Evolutionary conservation across 352 stramenopile genomes (phyloP), one percentile per base, ranked within the genome.

Genomic region (Phytophthora ramorum): DNA sequence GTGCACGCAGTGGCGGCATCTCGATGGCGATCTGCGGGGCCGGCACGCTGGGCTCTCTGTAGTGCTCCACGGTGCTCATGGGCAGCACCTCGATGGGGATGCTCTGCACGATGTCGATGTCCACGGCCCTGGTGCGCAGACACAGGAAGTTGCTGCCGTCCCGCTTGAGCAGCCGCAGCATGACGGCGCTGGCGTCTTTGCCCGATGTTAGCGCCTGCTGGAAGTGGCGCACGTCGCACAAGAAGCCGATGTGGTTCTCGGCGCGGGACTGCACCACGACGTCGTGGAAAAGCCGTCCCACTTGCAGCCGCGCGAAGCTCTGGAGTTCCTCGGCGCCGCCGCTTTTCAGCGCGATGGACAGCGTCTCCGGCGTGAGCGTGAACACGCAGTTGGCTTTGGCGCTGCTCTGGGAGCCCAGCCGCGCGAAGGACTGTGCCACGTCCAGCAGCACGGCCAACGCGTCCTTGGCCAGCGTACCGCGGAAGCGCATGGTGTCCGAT

Each of bases 31-130:
- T 89, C 55, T 92, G 83, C 13, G 87, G 87, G 4, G 83, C 78
- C 0, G 87, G 81, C 6, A 95, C 76, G 67, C 81, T 87, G n/a
- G 87, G 87, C 46, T 95, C 87, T 51, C 73, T 72, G 58, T 89
- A 92, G 59, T 91, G 85, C 48, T 90, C 80, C 13, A 89, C 80
- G 2, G 76, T 79, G 51, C 70, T 88, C 81, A 93, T 92, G 14
- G 87, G 73, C 51, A 95, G 50, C 63, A 95, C 83, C 32, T 90
- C 71, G 59, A 95, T 92, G 19, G 87, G 87, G 40, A 95, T 86
- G 56, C 84, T 95, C 71, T 95, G 87, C 37, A 93, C 78, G 40
- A 95, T 93, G 60, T 95, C 85, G 43, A 95, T 90, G 62, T 95
- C 87, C 28, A 95, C 83, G 0, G 87, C 85, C 16, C 85, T 66